phyloP scores from a whole-genome alignment of 768 basidiomycete species.

The Tricholoma sp. region DNA sequence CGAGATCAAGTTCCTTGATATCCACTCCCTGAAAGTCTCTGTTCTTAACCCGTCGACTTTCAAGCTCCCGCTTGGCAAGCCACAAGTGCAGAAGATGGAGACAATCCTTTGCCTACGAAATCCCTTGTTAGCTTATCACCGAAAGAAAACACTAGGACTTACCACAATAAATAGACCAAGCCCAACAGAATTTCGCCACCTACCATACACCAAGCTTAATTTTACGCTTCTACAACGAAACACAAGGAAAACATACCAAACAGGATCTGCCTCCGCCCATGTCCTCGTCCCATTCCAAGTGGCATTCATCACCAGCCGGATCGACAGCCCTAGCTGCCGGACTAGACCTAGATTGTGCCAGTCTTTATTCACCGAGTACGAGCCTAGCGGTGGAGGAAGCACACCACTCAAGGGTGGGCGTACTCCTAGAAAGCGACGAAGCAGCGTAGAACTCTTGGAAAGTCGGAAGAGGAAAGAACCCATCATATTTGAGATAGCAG shows the following conservation, averaged over 20 bases:
- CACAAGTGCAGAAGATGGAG: constrained; percentile 63
- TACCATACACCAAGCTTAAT: constrained; percentile 14
- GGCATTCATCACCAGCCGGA: constrained; percentile 38
- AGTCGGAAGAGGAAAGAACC: constrained; percentile 53
- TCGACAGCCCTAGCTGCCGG: constrained; percentile 22
- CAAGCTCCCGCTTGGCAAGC: constrained; percentile 66
- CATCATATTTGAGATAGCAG: constrained; percentile 62
- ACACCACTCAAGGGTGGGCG: constrained; percentile 18
- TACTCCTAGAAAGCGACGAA: constrained; percentile 36
- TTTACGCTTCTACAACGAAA: neutral
- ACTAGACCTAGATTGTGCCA: constrained; percentile 19
- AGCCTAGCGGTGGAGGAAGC: constrained; percentile 11
- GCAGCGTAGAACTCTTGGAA: constrained; percentile 38
- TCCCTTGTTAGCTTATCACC: neutral
- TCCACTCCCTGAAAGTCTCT: constrained; percentile 75
- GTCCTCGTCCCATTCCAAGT: constrained; percentile 52
- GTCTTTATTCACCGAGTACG: constrained; percentile 7
- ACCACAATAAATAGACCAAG: constrained; percentile 66
- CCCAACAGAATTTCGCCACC: constrained; percentile 67
- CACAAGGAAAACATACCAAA: constrained; percentile 43
- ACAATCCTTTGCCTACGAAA: constrained; percentile 58
- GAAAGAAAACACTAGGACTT: constrained; percentile 16
- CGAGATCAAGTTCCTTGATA: constrained; percentile 57
- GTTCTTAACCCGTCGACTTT: constrained; percentile 63
- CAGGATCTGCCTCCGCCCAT: constrained; percentile 69